These are phyloP conservation scores for Mortierella sp. DNA, from an alignment of 371 early-diverging fungal genomes.

Conservation along the genomic window DNA sequence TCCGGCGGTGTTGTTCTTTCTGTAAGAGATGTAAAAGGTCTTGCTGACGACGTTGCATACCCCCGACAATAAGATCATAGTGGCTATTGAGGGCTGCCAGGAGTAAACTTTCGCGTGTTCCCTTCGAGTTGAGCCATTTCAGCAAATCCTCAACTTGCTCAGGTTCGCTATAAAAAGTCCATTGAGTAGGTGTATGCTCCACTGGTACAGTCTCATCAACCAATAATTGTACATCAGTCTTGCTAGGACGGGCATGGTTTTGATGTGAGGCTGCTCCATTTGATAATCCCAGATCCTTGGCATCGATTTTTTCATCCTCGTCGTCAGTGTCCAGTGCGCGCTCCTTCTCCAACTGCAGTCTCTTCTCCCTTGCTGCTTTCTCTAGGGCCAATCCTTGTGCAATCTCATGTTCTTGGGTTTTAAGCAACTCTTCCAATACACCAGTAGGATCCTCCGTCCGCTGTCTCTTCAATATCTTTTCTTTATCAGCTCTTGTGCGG, in stretches of 20 bases:
- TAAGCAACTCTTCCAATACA: conserved; percentile 31
- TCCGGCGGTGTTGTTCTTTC: conserved; percentile 60
- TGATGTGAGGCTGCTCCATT: conserved; percentile 16
- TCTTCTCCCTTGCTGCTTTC: conserved; percentile 33
- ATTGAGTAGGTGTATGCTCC: conserved; percentile 57
- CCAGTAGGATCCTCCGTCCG: conserved; percentile 31
- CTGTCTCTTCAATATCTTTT: conserved; percentile 33
- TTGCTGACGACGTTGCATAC: conserved; percentile 62
- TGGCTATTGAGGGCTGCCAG: conserved; percentile 66
- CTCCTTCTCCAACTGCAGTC: conserved; percentile 30
- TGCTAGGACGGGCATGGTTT: neutral
- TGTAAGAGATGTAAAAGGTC: conserved; percentile 55
- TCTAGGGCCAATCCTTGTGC: conserved; percentile 27
- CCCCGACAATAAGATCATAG: conserved; percentile 57
- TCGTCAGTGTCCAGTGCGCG: conserved; percentile 36
- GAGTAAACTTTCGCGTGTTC: conserved; percentile 76
- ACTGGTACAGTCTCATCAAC: conserved; percentile 26
- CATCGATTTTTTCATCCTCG: conserved; percentile 14
- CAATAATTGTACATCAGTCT: neutral
- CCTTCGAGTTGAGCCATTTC: conserved; percentile 83
- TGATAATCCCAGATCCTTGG: conserved; percentile 2
- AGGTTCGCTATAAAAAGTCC: conserved; percentile 75
- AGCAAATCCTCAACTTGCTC: conserved; percentile 74
- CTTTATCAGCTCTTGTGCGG: conserved; percentile 54
- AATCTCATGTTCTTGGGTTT: conserved; percentile 36